phyloP scores from a whole-genome alignment of 148 eudicot species.

The Vaccinium vitisidaea region DNA sequence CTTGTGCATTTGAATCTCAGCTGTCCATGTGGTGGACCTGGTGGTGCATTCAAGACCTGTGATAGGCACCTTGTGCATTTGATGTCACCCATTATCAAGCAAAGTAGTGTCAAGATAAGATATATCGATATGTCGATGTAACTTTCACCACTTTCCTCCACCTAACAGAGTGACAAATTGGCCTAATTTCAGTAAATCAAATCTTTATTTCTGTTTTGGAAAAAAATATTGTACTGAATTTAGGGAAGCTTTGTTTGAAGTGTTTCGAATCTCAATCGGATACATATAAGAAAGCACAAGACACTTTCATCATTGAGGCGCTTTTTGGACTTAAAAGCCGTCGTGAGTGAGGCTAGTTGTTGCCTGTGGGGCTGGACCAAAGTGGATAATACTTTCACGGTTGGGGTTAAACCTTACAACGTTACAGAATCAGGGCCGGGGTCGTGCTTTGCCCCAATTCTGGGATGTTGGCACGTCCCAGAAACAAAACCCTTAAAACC shows the following conservation, averaged over 20 bases:
- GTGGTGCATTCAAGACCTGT: conserved; percentile 20
- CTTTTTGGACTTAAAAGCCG: not conserved
- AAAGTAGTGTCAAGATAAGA: not conserved
- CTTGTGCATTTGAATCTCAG: conserved; percentile 27
- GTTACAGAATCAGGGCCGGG: not conserved
- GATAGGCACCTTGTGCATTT: conserved; percentile 42
- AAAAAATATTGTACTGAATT: not conserved
- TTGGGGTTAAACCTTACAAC: not conserved
- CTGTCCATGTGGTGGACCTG: conserved; percentile 43
- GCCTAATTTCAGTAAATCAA: not conserved
- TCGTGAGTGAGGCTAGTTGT: not conserved
- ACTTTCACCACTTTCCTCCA: conserved; percentile 4
- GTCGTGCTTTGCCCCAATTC: not conserved
- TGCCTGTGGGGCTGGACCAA: not conserved
- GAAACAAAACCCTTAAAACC: not conserved
- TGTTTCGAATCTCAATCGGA: not conserved
- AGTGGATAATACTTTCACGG: not conserved
- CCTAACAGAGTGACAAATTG: not conserved
- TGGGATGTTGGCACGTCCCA: not conserved
- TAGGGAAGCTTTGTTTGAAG: not conserved
- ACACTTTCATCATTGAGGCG: not conserved
- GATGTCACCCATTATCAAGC: conserved; percentile 55
- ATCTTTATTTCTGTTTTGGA: not conserved
- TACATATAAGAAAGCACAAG: not conserved
- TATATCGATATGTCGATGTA: not conserved